Evolutionary conservation across 305 asterid species (phyloP), one percentile per base, ranked within the genome.

Genomic region (Solanum aculeatissimum): DNA sequence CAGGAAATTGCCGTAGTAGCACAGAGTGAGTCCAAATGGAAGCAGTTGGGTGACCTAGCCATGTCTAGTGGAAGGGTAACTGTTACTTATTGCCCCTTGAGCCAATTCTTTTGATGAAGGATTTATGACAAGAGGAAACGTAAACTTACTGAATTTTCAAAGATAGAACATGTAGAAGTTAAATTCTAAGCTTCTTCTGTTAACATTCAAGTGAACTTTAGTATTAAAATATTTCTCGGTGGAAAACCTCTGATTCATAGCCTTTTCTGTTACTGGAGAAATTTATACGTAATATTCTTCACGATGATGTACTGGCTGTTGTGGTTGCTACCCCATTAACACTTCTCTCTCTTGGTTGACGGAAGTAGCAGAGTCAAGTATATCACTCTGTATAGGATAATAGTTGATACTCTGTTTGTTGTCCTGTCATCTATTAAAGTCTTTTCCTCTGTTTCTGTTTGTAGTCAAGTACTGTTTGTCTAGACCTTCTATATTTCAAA

Each of bases 41-140:
- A 93, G 92, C 99, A 97, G 86, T 87, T 97, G 95, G 99, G 99
- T 69, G 99, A 94, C 92, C 93, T 97, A 88, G 99, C 99, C 68
- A 91, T 97, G 98, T 97, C 99, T 85, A 85, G 92, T 70, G 99
- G 99, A 90, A 94, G 85, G 99, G 99, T 97, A 94, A 82, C 23
- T 69, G 70, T 83, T 51, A 53, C 68, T 78, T 53, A 29, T 78
- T 78, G 19, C 83, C 49, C 43, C 68, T 78, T 19, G 29, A 54
- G 27, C 32, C 49, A 78, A 29, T 77, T 29, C 54, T 2, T 53
- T 32, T 53, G 43, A 49, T 54, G 68, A 53, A 78, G 66, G 45
- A 78, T 32, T 53, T 78, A 32, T 78, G 49, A 18, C 40, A 21
- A 21, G 81, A 13, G 58, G 80, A 72, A 72, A 45, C 7, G 40